Evolutionary conservation across 441 rosid species (phyloP).

Genomic region (Brassica balearica): DNA sequence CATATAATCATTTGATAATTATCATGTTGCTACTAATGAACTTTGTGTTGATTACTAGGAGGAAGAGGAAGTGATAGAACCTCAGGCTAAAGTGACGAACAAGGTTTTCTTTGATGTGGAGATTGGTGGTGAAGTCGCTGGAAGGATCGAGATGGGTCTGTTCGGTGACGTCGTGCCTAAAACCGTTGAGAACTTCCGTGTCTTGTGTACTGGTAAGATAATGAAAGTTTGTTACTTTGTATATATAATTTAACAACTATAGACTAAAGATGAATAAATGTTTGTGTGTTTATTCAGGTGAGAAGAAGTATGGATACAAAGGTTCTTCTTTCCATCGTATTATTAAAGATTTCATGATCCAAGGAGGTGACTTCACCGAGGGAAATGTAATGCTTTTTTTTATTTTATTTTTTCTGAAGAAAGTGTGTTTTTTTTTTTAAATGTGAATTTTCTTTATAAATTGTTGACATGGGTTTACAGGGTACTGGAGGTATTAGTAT

Average conservation of each 20-base stretch:
- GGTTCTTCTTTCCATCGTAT: slow-evolving; percentile 73
- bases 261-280: background rate
- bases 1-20: background rate
- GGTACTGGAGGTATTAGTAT: slow-evolving; percentile 80
- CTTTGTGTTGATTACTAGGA: slow-evolving; percentile 45
- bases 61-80: slow-evolving; percentile 47
- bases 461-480: slow-evolving; percentile 36
- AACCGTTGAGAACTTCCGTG: slow-evolving; percentile 74
- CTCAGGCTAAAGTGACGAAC: slow-evolving; percentile 63
- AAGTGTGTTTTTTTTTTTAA: background rate
- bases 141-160: slow-evolving; percentile 69
- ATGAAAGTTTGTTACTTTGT: background rate
- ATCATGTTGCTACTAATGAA: background rate
- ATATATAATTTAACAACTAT: background rate
- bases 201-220: slow-evolving; percentile 56
- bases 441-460: background rate
- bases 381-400: slow-evolving; percentile 54
- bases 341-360: slow-evolving; percentile 76
- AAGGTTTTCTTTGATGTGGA: slow-evolving; percentile 73
- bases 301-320: slow-evolving; percentile 69
- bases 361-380: slow-evolving; percentile 72
- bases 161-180: slow-evolving; percentile 71
- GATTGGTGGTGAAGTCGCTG: slow-evolving; percentile 65
- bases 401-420: background rate
- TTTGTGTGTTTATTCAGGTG: slow-evolving; percentile 50